Conservation (phyloP, 2,329 filamentous ascomycete species). For the Aspergillus tubingensis region DNA sequence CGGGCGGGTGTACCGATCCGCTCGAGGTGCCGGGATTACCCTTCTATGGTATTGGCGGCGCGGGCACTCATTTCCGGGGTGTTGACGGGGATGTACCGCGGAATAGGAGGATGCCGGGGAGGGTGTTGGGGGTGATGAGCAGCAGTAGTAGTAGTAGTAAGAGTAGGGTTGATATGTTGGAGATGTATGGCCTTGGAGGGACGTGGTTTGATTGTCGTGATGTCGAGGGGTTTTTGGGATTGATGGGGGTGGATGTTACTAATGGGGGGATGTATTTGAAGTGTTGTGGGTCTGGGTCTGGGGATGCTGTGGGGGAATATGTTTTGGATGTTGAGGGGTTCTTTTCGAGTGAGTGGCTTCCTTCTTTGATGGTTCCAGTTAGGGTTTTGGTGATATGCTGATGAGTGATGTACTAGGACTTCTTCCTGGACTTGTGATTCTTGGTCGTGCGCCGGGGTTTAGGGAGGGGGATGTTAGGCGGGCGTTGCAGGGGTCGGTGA, state of each 20-base stretch:
- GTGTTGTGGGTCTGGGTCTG: too few relatives aligned
- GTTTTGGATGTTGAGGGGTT: too few relatives aligned
- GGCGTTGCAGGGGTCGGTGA: not conserved
- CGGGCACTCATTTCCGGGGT: slow-evolving; percentile 64
- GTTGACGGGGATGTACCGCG: slow-evolving; percentile 35
- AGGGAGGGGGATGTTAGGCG: slow-evolving; percentile 12
- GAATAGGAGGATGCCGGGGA: slow-evolving; percentile 27
- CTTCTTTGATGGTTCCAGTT: too few relatives aligned
- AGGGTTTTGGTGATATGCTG: not conserved
- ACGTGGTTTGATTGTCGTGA: slow-evolving; percentile 26
- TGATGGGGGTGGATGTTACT: slow-evolving; percentile 1
- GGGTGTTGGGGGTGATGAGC: slow-evolving; percentile 17
- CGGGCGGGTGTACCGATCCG: slow-evolving; percentile 45
- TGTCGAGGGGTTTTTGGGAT: slow-evolving; percentile 22
- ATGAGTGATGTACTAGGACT: slow-evolving; percentile 7
- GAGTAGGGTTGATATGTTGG: not conserved
- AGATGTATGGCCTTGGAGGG: slow-evolving; percentile 21
- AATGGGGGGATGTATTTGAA: too few relatives aligned
- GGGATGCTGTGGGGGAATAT: too few relatives aligned
- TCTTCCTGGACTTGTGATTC: slow-evolving; percentile 16
- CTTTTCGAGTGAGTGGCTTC: too few relatives aligned
- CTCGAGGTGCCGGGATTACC: slow-evolving; percentile 63
- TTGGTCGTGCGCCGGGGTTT: slow-evolving; percentile 19
- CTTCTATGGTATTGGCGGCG: slow-evolving; percentile 66
- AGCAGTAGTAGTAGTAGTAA: too few relatives aligned